Conservation (phyloP, 208 protist genomes). For the Crithidia mellificae region DNA sequence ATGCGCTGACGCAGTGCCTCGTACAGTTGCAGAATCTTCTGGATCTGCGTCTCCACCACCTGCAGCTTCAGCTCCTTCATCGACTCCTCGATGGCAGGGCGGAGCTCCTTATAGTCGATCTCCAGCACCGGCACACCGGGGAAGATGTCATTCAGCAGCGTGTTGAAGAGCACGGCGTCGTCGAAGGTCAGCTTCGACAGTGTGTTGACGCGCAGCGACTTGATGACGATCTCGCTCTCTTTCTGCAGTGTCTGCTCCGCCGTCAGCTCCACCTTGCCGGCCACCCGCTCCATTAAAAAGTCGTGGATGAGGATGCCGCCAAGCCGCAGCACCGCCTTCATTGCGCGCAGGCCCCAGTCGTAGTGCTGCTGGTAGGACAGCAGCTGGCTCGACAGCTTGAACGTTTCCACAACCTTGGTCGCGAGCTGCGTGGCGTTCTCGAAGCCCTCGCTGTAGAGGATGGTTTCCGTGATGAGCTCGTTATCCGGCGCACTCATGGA, state of each 20-base stretch:
- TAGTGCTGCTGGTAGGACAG: slow-evolving; percentile 98
- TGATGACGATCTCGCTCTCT: slow-evolving; percentile 96
- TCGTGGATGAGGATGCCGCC: slow-evolving; percentile 90
- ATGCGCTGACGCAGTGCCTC: slow-evolving; percentile 97
- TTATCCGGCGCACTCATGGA: slow-evolving; percentile 99
- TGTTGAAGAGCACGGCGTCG: slow-evolving; percentile 94
- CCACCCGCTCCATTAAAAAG: slow-evolving; percentile 86
- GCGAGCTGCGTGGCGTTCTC: slow-evolving; percentile 92
- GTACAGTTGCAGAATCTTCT: slow-evolving; percentile 97
- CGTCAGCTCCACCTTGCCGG: slow-evolving; percentile 57
- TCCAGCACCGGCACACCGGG: slow-evolving; percentile 87
- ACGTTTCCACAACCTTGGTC: slow-evolving; percentile 94
- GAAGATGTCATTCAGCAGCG: slow-evolving; percentile 96
- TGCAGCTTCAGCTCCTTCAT: slow-evolving; percentile 92
- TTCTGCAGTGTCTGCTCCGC: slow-evolving; percentile 68
- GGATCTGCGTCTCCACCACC: slow-evolving; percentile 83
- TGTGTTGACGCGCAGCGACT: slow-evolving; percentile 97
- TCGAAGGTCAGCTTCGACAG: slow-evolving; percentile 98
- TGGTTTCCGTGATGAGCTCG: slow-evolving; percentile 97
- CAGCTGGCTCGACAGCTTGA: slow-evolving; percentile 93
- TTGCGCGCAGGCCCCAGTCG: slow-evolving; percentile 98
- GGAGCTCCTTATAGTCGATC: slow-evolving; percentile 93
- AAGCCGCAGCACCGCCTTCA: slow-evolving; percentile 96
- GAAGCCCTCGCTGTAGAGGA: slow-evolving; percentile 98
- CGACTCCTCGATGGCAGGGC: slow-evolving; percentile 88